Evolutionary conservation across 108 stramenopile species (phyloP), one percentile per base, ranked within the genome.

Genomic region (Skeletonema potamos): DNA sequence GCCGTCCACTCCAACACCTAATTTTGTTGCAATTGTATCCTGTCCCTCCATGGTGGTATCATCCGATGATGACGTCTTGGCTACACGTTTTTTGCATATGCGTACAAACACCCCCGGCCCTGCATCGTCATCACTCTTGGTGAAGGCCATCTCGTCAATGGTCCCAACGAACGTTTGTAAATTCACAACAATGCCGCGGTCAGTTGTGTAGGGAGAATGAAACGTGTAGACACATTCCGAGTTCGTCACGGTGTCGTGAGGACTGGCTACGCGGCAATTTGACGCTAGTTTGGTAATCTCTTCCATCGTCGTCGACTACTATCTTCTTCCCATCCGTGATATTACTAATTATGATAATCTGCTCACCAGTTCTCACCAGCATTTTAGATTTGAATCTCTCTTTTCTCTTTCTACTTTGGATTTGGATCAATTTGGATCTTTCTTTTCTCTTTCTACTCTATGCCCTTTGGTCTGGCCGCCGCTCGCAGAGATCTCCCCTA

Each of bases 161-260:
- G 90, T 91, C 28, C 97, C 97, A 9, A 89, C 82, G 77, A 96
- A 96, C 12, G 94, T 92, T 5, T 70, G 36, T 54, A 98, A 71
- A 72, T 96, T 97, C 46, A 97, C 92, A 51, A 96, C 86, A 28
- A 96, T 86, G 11, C 97, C 97, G 29, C 71, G 77, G 7, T 85
- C 76, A 13, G 73, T 84, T 41, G 77, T 82, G 62, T 90, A 95
- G 22, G 98, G 97, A 20, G 92, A 87, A 75, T 90, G 83, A 70
- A 98, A 98, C 22, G 93, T 90, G 70, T 82, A 96, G 61, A 78
- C 97, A 70, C 95, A 96, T 82, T 98, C 97, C n/a, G 87, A 83
- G 66, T 96, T 92, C 58, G 74, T 79, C 13, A 97, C 96, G n/a
- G 66, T 72, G 54, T 93, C 89, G 65, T 76, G 63, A 17, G 87